Base-by-base conservation (phyloP, 2,329 filamentous ascomycete species). In the Sclerotinia minor region DNA sequence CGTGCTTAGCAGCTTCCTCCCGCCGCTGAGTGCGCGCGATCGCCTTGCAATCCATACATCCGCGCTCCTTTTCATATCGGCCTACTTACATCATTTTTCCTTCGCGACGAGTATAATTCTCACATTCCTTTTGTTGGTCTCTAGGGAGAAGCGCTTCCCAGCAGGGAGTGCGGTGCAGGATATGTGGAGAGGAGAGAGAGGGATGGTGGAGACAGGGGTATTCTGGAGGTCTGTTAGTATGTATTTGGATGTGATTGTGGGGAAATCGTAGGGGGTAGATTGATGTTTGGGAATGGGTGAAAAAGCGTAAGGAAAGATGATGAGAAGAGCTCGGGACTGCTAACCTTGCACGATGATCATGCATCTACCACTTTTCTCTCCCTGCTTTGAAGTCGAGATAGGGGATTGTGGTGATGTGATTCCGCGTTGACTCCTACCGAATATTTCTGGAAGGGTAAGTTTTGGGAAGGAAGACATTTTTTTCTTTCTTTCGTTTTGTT, bases 1-100 rank as follows among this genome's bases (percentile, higher is more conserved):
- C 6, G 19, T 38, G 15, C 0, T 13, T 24, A 0, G 7, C 1
- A 2, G 29, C 13, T 19, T 61, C 44, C 0, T 35, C 6, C 0
- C 3, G 6, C 1, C 29, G 29, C 2, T 7, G 13, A 1, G 0
- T 3, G 2, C 44, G 44, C 1, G 58, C 45, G 5, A 11, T 6
- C 8, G n/a, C 3, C 13, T 50, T 26, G 1, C 58, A 61, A 0
- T 24, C 13, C 44, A 50, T 50, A 29, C 58, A 61, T 7, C 58
- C 58, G 4, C 44, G 44, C 1, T 38, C 29, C 0, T 24, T 9
- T 0, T 24, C 58, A 5, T 50, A 61, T 3, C 13, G 58, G 0
- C 2, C 13, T 9, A 24, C 21, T 61, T 50, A 13, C 0, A 26
- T 13, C 3, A 17, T 3, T 9, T 49, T 44, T 8, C 21, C 19